Conservation (phyloP, 2,329 filamentous ascomycete genomes). For the Trichoderma simmonsii region DNA sequence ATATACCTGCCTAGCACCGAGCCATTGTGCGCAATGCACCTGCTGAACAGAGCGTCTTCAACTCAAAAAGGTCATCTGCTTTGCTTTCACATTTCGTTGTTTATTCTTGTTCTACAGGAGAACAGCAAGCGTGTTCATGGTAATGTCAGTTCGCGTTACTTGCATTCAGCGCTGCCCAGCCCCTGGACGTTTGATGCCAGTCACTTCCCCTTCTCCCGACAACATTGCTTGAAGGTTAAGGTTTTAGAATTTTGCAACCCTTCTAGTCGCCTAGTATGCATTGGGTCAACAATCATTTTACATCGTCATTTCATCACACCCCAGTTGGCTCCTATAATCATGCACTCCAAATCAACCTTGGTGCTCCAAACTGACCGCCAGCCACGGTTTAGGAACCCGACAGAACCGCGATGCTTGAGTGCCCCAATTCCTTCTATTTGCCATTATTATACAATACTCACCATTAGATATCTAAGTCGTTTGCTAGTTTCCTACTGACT, state of each 20-base stretch:
- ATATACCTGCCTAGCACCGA: not conserved
- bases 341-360: not conserved
- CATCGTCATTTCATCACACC: not conserved
- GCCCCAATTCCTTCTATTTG: not conserved
- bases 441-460: not conserved
- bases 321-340: not conserved
- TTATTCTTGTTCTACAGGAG: not conserved
- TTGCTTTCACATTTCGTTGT: not conserved
- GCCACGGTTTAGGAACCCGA: not conserved
- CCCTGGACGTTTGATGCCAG: not conserved
- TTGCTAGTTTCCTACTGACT: fast-evolving
- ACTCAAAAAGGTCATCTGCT: not conserved
- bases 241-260: not conserved
- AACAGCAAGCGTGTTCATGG: not conserved
- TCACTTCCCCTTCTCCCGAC: not conserved
- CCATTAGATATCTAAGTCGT: not conserved
- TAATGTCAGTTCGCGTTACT: not conserved
- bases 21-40: not conserved
- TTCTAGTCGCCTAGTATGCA: not conserved
- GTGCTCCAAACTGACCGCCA: not conserved
- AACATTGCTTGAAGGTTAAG: not conserved
- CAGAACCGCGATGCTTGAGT: not conserved
- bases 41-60: not conserved
- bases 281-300: not conserved
- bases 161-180: not conserved